These are phyloP conservation scores for Diddensiella transvaalensis DNA, from an alignment of 805 yeast species.

Conservation along the genomic window DNA sequence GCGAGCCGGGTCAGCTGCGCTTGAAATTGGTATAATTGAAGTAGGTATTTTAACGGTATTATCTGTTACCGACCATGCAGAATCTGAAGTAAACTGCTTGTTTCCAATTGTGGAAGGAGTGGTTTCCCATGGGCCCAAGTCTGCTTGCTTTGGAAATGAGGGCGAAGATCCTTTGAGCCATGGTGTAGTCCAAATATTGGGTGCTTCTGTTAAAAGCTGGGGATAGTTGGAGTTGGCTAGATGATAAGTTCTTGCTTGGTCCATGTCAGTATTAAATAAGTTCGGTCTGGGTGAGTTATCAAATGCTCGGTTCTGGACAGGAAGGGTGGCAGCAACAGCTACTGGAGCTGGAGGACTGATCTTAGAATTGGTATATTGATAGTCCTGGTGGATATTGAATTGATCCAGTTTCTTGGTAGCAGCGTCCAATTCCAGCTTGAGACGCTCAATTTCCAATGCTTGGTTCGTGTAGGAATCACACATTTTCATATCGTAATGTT, in stretches of 20 bases:
- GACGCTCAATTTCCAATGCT: conserved; percentile 7
- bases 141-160: background rate
- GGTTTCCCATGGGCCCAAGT: background rate
- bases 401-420: conserved; percentile 8
- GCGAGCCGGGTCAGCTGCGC: background rate
- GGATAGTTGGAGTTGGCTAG: no score
- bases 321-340: no score
- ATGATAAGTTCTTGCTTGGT: no score
- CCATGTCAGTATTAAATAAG: no score
- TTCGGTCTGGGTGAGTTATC: no score
- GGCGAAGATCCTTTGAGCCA: background rate
- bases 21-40: background rate
- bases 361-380: no score
- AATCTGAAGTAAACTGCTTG: background rate
- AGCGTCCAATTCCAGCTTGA: conserved; percentile 6
- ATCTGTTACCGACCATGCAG: background rate
- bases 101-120: background rate
- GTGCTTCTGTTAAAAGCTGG: background rate
- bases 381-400: no score
- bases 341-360: no score
- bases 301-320: no score
- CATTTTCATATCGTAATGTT: background rate
- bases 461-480: background rate
- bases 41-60: background rate
- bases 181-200: background rate